Evolutionary conservation across 495 filamentous ascomycete genomes (phyloP).

Genomic region (Podospora pseudoanserina): DNA sequence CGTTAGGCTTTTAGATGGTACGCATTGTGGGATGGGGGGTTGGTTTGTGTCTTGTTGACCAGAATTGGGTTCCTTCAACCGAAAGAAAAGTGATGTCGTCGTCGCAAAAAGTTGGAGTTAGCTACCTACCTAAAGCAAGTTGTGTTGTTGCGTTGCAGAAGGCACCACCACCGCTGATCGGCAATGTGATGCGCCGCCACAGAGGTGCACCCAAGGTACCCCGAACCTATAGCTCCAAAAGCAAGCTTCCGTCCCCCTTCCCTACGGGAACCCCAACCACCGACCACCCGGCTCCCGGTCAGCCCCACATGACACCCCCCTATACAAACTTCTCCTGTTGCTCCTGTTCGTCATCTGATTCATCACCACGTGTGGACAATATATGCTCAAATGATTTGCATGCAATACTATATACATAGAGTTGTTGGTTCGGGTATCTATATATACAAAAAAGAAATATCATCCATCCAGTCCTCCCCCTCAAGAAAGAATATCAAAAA

Average conservation of each 20-base stretch:
- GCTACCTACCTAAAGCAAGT: not conserved
- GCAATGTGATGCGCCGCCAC: not conserved
- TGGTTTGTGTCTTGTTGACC: not conserved
- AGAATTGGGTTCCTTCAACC: not conserved
- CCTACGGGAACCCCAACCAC: no score
- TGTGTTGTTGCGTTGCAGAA: not conserved
- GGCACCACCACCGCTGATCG: not conserved
- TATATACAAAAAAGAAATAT: constrained; percentile 7
- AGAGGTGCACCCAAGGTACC: not conserved
- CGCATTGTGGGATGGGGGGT: constrained; percentile 8
- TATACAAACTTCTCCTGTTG: no score
- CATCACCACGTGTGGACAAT: not conserved
- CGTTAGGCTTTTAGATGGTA: not conserved
- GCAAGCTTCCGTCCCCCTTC: not conserved
- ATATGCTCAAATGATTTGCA: not conserved
- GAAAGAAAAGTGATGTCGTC: not conserved
- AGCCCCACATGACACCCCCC: no score
- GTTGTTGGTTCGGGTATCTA: constrained; percentile 14
- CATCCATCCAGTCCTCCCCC: not conserved
- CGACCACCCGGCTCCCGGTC: no score
- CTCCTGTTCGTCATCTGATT: not conserved
- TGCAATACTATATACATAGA: constrained; percentile 9
- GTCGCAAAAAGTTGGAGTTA: not conserved
- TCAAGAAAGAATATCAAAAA: not conserved
- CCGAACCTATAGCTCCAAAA: not conserved